Percentiles rank a stretch among this genome's conserved stretches.
These are phyloP conservation scores for Tetrapisispora taiwanensis DNA, from an alignment of 805 yeast species.

Conservation along the genomic window DNA sequence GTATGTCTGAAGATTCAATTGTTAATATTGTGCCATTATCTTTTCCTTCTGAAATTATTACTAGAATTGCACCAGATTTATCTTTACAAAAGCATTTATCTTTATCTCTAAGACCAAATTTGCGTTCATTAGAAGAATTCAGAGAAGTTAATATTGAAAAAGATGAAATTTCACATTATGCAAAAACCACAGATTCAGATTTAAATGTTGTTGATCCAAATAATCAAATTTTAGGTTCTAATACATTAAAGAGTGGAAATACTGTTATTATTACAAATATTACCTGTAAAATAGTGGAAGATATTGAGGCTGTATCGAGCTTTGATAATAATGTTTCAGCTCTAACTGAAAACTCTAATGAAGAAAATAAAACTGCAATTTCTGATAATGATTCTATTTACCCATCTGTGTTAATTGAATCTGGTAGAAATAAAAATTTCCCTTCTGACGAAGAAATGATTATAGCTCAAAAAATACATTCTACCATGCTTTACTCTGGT, in stretches of 20 bases:
- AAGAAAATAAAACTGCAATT: slow-evolving; percentile 14
- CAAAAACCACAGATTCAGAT: slow-evolving; percentile 11
- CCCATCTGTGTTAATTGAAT: slow-evolving; percentile 66
- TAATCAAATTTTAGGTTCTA: slow-evolving; percentile 48
- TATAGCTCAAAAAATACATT: slow-evolving; percentile 54
- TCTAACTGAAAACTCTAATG: slow-evolving; percentile 11
- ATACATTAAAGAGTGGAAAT: slow-evolving; percentile 59
- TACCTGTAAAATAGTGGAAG: slow-evolving; percentile 57
- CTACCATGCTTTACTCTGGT: slow-evolving; percentile 48
- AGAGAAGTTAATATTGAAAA: slow-evolving; percentile 40
- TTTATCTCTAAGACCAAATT: slow-evolving; percentile 65
- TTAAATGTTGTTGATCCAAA: slow-evolving; percentile 12
- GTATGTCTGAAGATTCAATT: slow-evolving; percentile 3
- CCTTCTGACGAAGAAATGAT: slow-evolving; percentile 83
- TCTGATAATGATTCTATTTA: slow-evolving; percentile 38
- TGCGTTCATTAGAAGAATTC: slow-evolving; percentile 64
- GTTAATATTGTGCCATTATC: slow-evolving; percentile 36
- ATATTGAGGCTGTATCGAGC: slow-evolving; percentile 33
- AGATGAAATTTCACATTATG: slow-evolving; percentile 32
- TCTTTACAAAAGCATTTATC: slow-evolving; percentile 71
- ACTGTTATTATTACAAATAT: slow-evolving; percentile 65
- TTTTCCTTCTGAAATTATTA: slow-evolving; percentile 75
- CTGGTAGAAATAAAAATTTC: slow-evolving; percentile 61
- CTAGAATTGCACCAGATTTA: slow-evolving; percentile 76
- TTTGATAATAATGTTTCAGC: slow-evolving; percentile 34